phyloP scores from a whole-genome alignment of 129 eudicot species.

The Saussurea involucrata region DNA sequence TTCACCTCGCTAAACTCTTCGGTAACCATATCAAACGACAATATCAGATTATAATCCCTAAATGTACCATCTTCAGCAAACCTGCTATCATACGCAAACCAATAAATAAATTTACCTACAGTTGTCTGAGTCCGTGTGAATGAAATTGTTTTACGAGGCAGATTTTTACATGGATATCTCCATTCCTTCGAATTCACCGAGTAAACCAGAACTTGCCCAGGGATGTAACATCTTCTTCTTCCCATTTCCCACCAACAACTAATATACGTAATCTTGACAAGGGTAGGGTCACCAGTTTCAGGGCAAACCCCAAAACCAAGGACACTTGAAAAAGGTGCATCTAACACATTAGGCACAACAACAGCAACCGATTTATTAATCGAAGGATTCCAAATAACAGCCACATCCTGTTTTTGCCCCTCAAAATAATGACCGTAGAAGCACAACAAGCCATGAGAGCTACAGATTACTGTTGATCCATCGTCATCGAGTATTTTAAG shows the following conservation, averaged over 20 bases:
- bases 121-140: neutral
- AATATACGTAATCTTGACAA: neutral
- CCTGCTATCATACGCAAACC: neutral
- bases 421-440: too few relatives aligned
- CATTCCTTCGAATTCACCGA: neutral
- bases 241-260: neutral
- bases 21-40: constrained; percentile 4
- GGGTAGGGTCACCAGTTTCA: neutral
- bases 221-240: neutral
- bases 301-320: neutral
- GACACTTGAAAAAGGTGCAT: neutral
- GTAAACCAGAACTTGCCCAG: constrained; percentile 1
- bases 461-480: neutral
- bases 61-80: neutral
- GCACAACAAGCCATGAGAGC: neutral
- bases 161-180: neutral
- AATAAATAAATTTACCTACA: neutral
- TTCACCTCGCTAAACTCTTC: neutral
- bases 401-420: neutral
- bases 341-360: neutral
- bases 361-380: neutral
- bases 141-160: neutral
- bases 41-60: neutral
- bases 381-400: constrained; percentile 12
- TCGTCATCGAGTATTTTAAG: neutral